Conservation (phyloP, 352 stramenopile genomes). For the Phytophthora capsici region DNA sequence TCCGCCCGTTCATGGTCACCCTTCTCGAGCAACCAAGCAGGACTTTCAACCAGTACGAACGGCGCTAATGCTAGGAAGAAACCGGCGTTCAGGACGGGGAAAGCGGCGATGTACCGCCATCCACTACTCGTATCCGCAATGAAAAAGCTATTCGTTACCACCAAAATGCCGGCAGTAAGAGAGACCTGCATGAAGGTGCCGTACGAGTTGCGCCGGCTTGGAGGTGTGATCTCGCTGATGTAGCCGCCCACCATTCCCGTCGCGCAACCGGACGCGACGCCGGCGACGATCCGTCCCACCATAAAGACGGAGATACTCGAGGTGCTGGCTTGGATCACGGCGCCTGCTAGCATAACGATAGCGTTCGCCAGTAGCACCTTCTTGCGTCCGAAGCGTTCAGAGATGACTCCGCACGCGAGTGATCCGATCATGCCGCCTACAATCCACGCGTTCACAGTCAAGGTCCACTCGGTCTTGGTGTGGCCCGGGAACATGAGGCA, state of each 20-base stretch:
- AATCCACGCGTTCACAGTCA: slow-evolving; percentile 62
- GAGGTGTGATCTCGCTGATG: slow-evolving; percentile 52
- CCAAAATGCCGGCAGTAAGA: slow-evolving; percentile 41
- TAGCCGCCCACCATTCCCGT: slow-evolving; percentile 44
- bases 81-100: slow-evolving; percentile 35
- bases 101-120: slow-evolving; percentile 43
- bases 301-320: slow-evolving; percentile 42
- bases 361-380: slow-evolving; percentile 38
- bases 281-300: slow-evolving; percentile 44
- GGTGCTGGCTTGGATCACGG: slow-evolving; percentile 41
- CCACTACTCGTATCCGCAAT: slow-evolving; percentile 28
- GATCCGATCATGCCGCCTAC: slow-evolving; percentile 60
- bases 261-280: slow-evolving; percentile 44
- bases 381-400: slow-evolving; percentile 51
- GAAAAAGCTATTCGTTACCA: slow-evolving; percentile 53
- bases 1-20: slow-evolving; percentile 25
- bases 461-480: slow-evolving; percentile 48
- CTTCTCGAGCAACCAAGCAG: slow-evolving; percentile 52
- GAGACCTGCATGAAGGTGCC: slow-evolving; percentile 50
- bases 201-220: slow-evolving; percentile 38
- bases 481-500: slow-evolving; percentile 38
- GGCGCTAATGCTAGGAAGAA: slow-evolving; percentile 35
- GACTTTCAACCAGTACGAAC: slow-evolving; percentile 45
- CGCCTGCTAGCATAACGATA: slow-evolving; percentile 45
- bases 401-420: slow-evolving; percentile 40